phyloP scores from a whole-genome alignment of 768 basidiomycete genomes.

The Candolleomyces aberdarensis region DNA sequence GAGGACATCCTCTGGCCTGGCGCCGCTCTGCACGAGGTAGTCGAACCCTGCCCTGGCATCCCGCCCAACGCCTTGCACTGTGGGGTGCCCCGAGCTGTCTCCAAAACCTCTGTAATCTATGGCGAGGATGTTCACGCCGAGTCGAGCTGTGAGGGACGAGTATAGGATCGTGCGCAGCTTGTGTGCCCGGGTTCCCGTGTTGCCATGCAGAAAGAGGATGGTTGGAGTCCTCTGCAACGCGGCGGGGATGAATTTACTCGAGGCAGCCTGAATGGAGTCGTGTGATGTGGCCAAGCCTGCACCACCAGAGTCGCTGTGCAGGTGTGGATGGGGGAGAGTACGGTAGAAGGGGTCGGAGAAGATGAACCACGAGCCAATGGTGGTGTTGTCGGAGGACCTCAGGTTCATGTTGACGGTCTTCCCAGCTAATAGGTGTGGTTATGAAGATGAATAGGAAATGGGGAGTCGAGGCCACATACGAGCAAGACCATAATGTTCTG shows the following conservation, averaged over 20 bases:
- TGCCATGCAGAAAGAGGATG: slow-evolving; percentile 72
- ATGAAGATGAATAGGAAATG: not conserved
- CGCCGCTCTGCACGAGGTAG: slow-evolving; percentile 53
- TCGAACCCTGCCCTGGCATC: slow-evolving; percentile 67
- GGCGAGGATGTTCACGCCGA: slow-evolving; percentile 58
- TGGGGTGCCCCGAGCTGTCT: slow-evolving; percentile 64
- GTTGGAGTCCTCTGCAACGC: slow-evolving; percentile 44
- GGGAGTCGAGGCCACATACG: slow-evolving; percentile 25
- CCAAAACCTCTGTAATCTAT: slow-evolving; percentile 78
- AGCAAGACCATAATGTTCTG: slow-evolving; percentile 40
- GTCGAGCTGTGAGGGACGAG: slow-evolving; percentile 43
- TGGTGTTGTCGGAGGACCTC: slow-evolving; percentile 59
- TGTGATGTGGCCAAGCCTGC: not conserved
- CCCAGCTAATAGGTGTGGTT: slow-evolving; percentile 38
- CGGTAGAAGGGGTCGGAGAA: slow-evolving; percentile 51
- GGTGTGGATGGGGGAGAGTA: slow-evolving; percentile 31
- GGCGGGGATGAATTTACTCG: slow-evolving; percentile 21
- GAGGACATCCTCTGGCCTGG: slow-evolving; percentile 47
- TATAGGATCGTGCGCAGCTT: slow-evolving; percentile 51
- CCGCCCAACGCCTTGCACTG: slow-evolving; percentile 51
- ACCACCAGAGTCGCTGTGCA: slow-evolving; percentile 20
- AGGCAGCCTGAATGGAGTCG: slow-evolving; percentile 21
- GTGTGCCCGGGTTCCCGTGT: slow-evolving; percentile 61
- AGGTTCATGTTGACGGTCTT: slow-evolving; percentile 60
- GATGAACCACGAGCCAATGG: slow-evolving; percentile 66